Evolutionary conservation across 805 yeast genomes (phyloP).

Genomic region (Diddensiella santjacobensis): DNA sequence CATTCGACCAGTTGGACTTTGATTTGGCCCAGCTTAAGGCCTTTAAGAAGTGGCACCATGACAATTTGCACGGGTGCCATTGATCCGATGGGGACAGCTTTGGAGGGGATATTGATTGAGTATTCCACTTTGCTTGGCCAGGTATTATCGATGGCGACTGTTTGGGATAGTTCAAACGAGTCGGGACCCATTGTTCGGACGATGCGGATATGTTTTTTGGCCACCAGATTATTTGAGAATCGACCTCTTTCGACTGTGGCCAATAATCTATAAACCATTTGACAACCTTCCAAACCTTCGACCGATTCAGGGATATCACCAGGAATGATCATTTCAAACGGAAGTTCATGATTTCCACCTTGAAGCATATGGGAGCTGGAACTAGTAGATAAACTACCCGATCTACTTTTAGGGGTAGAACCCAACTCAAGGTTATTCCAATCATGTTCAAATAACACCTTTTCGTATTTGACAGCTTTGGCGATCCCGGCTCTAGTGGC

Average conservation of each 20-base stretch:
- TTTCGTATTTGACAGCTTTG: slow-evolving; percentile 43
- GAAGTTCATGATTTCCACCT: slow-evolving; percentile 81
- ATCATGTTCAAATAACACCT: slow-evolving; percentile 64
- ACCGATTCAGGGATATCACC: slow-evolving; percentile 84
- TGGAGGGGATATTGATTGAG: slow-evolving; percentile 76
- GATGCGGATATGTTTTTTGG: slow-evolving; percentile 72
- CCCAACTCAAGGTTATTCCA: slow-evolving; percentile 64
- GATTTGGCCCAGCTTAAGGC: slow-evolving; percentile 71
- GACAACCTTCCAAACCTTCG: slow-evolving; percentile 65
- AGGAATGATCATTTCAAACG: slow-evolving; percentile 79
- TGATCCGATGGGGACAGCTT: slow-evolving; percentile 89
- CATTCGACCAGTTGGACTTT: slow-evolving; percentile 65
- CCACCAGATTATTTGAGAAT: slow-evolving; percentile 57
- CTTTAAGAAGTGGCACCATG: slow-evolving; percentile 77
- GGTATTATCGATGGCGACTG: slow-evolving; percentile 88
- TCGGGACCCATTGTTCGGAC: slow-evolving; percentile 86
- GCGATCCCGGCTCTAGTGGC: slow-evolving; percentile 32
- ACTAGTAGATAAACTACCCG: slow-evolving; percentile 20
- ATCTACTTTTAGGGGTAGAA: slow-evolving; percentile 5
- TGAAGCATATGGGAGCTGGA: slow-evolving; percentile 14
- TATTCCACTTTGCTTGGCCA: slow-evolving; percentile 96
- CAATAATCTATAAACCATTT: slow-evolving; percentile 63
- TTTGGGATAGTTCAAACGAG: slow-evolving; percentile 80
- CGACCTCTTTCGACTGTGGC: slow-evolving; percentile 83
- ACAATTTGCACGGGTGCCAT: slow-evolving; percentile 63